Base-by-base conservation (phyloP, 306 rosid species). In the Carpinus fangiana region DNA sequence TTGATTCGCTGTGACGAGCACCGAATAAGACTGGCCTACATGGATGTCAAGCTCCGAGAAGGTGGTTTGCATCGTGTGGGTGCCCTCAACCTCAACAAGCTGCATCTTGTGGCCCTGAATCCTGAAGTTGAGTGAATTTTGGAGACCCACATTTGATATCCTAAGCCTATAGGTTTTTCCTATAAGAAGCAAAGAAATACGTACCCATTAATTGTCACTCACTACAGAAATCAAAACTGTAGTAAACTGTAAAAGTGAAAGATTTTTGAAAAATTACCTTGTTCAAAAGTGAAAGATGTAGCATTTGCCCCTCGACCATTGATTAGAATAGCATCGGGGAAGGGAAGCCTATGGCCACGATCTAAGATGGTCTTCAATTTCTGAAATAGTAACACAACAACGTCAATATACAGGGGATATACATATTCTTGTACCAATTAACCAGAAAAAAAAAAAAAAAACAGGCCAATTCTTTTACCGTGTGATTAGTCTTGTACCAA, bases 141-240 rank as follows among this genome's bases (percentile, higher is more conserved):
- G 85, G 43, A 91, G 91, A 57, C 98, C 98, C 68, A 95, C 97
- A 74, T 95, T 95, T 64, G 97, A 78, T 81, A 95, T 87, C 84
- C 98, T 91, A 23, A 95, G 92, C 79, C 98, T 89, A 60, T 95
- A 91, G n/a, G 98, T 92, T 79, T 95, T 92, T 7, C 98, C 98
- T 94, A 76, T 64, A 52, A 23, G 43, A 75, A 18, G 21, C 62
- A 20, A 26, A 20, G 13, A 45, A 51, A 43, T 45, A 1, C 3
- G 34, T 31, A n/a, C 46, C 13, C 17, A 41, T 41, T 38, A 38
- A 2, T 0, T 14, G 16, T 38, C 10, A 38, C 12, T 66, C 26
- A 26, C 38, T 8, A 28, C 3, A 72, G 12, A 72, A 21, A 17
- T 17, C 52, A 23, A 17, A 34, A 21, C 20, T 3, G 2, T 11